Evolutionary conservation across 495 filamentous ascomycete genomes (phyloP), one percentile per base, ranked within the genome.

Genomic region (Aspergillus bridgeri): DNA sequence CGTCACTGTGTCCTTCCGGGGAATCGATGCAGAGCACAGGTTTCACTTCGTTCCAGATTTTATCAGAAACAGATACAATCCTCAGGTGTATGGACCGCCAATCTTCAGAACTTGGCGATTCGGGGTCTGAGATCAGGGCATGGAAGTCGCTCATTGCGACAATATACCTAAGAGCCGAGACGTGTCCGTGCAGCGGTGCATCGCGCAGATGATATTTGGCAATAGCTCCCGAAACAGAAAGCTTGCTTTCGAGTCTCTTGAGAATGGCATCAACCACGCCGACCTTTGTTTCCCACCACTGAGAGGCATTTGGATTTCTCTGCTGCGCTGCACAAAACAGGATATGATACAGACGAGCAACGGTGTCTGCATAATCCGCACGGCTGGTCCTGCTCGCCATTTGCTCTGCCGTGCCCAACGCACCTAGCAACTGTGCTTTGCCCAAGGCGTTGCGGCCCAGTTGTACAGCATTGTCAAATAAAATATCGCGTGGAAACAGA

Each of bases 1-100:
- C 83, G 2, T 90, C 88, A 1, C 89, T 75, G 69, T 92, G 84
- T 3, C 94, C 92, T 69, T 97, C 93, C 0, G 94, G 94, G 11
- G 92, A 92, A 63, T 96, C 93, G 60, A 90, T 83, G 62, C 94
- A 98, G 3, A 98, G 79, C 13, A 92, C 80, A 48, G 84, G 78
- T 61, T 82, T 84, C 4, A 95, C 89, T 51, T 83, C 77, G 3
- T 72, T 58, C 94, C 94, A 98, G 17, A 96, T 82, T 11, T 73
- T 76, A 29, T 76, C 66, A 59, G 89, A 87, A 48, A 76, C 77
- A 3, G 60, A 55, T 24, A 86, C 67, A 8, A 91, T 81, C 11
- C 81, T 81, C 3, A 68, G 61, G 59, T 90, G 85, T 3, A 86
- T 60, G 15, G 54, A 63, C 38, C 71, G 64, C 67, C 84, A 75